Evolutionary conservation across 1,284 basidiomycete genomes (phyloP).

Genomic region (Ceratobasidium sp.): DNA sequence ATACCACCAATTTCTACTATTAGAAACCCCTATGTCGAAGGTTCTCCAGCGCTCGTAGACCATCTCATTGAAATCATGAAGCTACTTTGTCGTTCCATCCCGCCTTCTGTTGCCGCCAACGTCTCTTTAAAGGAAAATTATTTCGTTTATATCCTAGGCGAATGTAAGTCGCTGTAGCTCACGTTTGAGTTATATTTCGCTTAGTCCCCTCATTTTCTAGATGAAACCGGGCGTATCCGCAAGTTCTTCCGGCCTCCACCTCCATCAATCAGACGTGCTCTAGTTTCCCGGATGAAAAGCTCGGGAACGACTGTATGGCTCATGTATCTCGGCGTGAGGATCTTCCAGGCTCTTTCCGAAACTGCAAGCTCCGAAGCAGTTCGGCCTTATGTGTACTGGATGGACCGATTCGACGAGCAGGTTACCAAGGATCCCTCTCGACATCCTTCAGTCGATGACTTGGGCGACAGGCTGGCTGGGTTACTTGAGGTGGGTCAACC

Average conservation of each 20-base stretch:
- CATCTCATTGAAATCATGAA: neutral
- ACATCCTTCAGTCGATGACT: neutral
- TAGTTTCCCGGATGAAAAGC: neutral
- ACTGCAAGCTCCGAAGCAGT: neutral
- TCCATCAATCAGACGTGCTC: neutral
- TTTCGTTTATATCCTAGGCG: neutral
- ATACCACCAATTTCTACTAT: neutral
- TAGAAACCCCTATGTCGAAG: neutral
- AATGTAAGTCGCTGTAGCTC: constrained; percentile 18
- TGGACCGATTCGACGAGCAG: constrained; percentile 14
- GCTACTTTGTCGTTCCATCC: constrained; percentile 1
- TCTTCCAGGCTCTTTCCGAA: constrained; percentile 20
- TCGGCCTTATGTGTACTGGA: constrained; percentile 18
- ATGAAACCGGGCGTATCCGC: constrained; percentile 1
- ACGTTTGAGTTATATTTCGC: neutral
- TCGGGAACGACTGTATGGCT: neutral
- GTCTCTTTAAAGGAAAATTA: constrained; percentile 13
- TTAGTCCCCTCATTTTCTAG: neutral
- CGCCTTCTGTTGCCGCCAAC: neutral
- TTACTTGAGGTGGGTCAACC: constrained; percentile 39
- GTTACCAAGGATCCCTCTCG: neutral
- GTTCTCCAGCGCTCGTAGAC: neutral
- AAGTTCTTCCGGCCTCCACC: constrained; percentile 20
- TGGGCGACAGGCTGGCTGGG: constrained; percentile 5
- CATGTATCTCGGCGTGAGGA: constrained; percentile 20